Base-by-base conservation (phyloP, 1,284 basidiomycete genomes). In the Cryptococcus deneoformans region DNA sequence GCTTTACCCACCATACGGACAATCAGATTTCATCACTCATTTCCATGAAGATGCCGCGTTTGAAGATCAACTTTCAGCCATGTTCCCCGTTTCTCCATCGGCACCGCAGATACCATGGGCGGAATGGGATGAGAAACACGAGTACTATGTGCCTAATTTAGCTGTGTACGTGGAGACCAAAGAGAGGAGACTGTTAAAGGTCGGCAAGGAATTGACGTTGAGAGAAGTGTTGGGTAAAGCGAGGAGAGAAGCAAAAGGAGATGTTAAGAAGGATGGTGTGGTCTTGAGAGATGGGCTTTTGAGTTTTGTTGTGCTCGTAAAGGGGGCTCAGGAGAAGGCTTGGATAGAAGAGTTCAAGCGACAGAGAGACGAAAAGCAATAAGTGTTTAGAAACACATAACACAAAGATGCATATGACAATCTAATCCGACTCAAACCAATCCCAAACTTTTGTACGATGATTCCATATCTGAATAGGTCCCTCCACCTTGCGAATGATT, bases 311-410 rank as follows among this genome's bases (percentile, higher is more conserved):
- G 88, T 98, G 7, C 72, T 96, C 54, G 88, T 89, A 2, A 92
- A 87, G 73, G 92, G 92, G 0, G 80, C 81, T n/a, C 83, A 84
- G 56, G 92, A 96, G 73, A 83, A 84, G 72, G 84, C 83, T 61
- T 98, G 94, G 93, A 84, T 97, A 35, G 86, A 87, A n/a, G 86
- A 90, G 59, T 94, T 87, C 80, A 98, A 97, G 80, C 82, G 79
- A 68, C 79, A 70, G 34, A 76, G 85, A 46, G 72, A 72, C 50
- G 57, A 5, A 57, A 59, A 36, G 29, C 29, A 29, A 29, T 29
- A 29, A 29, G 29, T 4, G 29, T 29, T 5, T 29, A 29, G 29
- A 29, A 29, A 29, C 29, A 29, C 29, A 29, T 29, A 29, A 29
- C 29, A 29, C 29, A 29, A 29, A 29, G 29, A 29, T 29, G 29